phyloP scores from a whole-genome alignment of 2,329 filamentous ascomycete species.

The Colletotrichum lini region DNA sequence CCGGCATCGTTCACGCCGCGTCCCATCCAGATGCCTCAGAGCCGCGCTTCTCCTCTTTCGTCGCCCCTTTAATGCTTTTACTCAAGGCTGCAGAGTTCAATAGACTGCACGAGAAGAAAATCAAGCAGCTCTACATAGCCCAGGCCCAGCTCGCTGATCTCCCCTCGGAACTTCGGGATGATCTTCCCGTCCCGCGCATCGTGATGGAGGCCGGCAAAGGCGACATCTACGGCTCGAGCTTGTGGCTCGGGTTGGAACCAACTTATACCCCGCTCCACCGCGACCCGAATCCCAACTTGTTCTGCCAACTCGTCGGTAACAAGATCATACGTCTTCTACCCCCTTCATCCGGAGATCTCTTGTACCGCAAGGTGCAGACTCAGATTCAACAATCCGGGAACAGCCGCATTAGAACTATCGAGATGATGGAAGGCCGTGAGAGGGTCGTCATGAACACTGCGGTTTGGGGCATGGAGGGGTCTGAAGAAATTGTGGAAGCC shows the following conservation, averaged over 20 bases:
- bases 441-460: conserved; percentile 74
- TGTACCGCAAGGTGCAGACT: conserved; percentile 72
- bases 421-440: conserved; percentile 93
- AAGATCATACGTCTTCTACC: conserved; percentile 82
- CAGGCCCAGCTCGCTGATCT: conserved; percentile 82
- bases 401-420: conserved; percentile 77
- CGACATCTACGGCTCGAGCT: conserved; percentile 87
- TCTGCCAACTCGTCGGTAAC: conserved; percentile 82
- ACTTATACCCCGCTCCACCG: conserved; percentile 93
- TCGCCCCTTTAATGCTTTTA: conserved; percentile 76
- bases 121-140: conserved; percentile 81
- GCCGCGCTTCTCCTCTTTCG: conserved; percentile 67
- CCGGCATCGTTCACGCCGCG: conserved; percentile 50
- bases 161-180: conserved; percentile 71
- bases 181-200: conserved; percentile 78
- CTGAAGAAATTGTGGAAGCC: conserved; percentile 63
- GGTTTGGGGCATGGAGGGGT: conserved; percentile 72
- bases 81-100: conserved; percentile 70
- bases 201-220: conserved; percentile 77
- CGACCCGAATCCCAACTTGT: conserved; percentile 95
- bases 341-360: conserved; percentile 71
- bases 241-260: conserved; percentile 90
- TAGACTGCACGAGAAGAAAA: conserved; percentile 38
- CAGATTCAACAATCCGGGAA: conserved; percentile 56
- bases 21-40: conserved; percentile 43